These are phyloP conservation scores for Pythium scleroteichum DNA, from an alignment of 352 stramenopile species.

Conservation along the genomic window DNA sequence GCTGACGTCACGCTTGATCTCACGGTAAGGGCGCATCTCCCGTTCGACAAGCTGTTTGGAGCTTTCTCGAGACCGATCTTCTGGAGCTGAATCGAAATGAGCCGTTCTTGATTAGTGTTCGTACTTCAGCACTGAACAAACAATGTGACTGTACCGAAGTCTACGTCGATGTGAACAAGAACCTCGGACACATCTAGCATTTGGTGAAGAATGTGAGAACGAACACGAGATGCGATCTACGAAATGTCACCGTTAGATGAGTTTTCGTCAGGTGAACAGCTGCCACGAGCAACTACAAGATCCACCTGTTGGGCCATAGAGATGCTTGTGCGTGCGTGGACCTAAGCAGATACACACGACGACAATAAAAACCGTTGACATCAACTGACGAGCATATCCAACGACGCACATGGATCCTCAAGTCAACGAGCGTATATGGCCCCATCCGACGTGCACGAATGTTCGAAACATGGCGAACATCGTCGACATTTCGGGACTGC, in stretches of 20 bases:
- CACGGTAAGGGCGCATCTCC: constrained; percentile 70
- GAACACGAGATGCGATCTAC: constrained; percentile 69
- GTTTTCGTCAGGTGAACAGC: no score
- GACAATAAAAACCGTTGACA: background rate
- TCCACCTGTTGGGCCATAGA: constrained; percentile 83
- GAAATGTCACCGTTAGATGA: background rate
- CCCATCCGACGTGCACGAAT: constrained; percentile 86
- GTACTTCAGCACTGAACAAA: no score
- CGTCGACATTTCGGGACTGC: constrained; percentile 81
- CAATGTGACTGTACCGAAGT: constrained; percentile 42
- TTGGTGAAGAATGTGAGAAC: constrained; percentile 64
- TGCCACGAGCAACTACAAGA: background rate
- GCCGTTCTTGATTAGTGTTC: background rate
- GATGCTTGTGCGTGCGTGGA: constrained; percentile 78
- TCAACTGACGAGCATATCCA: background rate
- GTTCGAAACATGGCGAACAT: constrained; percentile 77
- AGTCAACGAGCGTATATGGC: constrained; percentile 83
- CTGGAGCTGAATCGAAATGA: constrained; percentile 19
- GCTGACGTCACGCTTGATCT: constrained; percentile 75
- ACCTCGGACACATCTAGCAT: constrained; percentile 85
- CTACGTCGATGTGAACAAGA: constrained; percentile 84
- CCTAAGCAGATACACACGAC: constrained; percentile 26
- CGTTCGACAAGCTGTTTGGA: constrained; percentile 43
- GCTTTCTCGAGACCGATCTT: constrained; percentile 26
- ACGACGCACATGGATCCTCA: constrained; percentile 77